A percentile compares a stretch with the other conserved stretches of the same genome.
Evolutionary conservation across 495 filamentous ascomycete genomes (phyloP).

Genomic region (Penicillium simplicissimum): DNA sequence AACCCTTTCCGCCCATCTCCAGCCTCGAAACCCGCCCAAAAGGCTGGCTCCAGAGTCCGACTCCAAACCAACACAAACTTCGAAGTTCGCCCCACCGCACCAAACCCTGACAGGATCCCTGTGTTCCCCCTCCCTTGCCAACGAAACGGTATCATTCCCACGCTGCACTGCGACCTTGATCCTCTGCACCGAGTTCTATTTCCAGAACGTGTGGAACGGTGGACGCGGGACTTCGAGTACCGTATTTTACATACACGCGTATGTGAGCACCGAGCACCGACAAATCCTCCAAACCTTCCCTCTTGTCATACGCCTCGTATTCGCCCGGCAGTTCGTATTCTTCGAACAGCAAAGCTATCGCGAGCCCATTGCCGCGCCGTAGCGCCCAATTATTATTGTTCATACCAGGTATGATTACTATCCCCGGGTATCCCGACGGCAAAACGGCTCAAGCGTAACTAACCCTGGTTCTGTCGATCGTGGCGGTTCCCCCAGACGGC

Average conservation of each 20-base stretch:
- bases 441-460: conserved; percentile 1
- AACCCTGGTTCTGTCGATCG: conserved; percentile 22
- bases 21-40: neutral
- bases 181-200: conserved; percentile 10
- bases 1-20: neutral
- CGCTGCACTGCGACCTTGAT: conserved; percentile 43
- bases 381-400: neutral
- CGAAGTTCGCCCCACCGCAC: neutral
- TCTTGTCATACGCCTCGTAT: neutral
- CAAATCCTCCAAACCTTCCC: neutral
- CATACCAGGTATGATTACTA: no score
- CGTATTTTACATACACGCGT: no score
- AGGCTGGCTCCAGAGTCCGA: no score
- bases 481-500: conserved; percentile 10
- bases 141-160: conserved; percentile 28
- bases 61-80: no score
- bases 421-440: neutral
- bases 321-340: neutral
- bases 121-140: conserved; percentile 9
- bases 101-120: conserved; percentile 1
- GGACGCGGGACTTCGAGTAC: no score
- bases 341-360: neutral
- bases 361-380: neutral
- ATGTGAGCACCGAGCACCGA: neutral
- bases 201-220: conserved; percentile 5